Base-by-base conservation (phyloP, 1,284 basidiomycete genomes). In the Wallemia mellicola region DNA sequence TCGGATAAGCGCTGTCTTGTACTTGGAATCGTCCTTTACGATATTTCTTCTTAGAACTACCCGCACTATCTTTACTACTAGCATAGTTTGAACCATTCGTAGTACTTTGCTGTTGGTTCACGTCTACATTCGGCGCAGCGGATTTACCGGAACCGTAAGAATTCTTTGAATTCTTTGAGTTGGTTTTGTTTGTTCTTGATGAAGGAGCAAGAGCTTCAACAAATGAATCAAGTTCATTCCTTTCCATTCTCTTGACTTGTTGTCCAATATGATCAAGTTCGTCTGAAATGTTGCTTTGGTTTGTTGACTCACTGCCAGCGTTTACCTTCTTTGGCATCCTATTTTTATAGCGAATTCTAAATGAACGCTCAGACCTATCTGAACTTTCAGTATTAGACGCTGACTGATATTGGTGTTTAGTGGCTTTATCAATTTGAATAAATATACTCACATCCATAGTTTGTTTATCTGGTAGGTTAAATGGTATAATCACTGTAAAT, bases 401-500 rank as follows among this genome's bases (percentile, higher is more conserved):
- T 57, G 22, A 56, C 57, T 58, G 26, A 57, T 26, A 27, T 17
- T 66, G 64, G 61, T 60, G 9, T 63, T 63, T 7, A 61, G 32
- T 1, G 62, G 30, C 19, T 63, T 63, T 26, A 61, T 61, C 22
- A 59, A 59, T 17, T n/a, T 24, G n/a, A n/a, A 54, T 26, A 17
- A 3, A 24, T 61, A 57, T 19, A 30, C 58, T 11, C 19, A 27
- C 28, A 61, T 59, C 24, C 66, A 24, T 67, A 70, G 19, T 60
- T 38, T 48, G 30, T 2, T 28, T 33, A 38, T 61, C 60, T 24
- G 70, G 67, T 17, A 77, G 66, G 0, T 73, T 67, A 60, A 83
- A 75, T 0, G 81, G 80, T 58, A 83, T 76, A 5, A 81, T 70
- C 69, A 81, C 80, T 1, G 79, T 80, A 70, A 87, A 86, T 2